phyloP scores from a whole-genome alignment of 768 basidiomycete genomes.

The Suillus occidentalis region DNA sequence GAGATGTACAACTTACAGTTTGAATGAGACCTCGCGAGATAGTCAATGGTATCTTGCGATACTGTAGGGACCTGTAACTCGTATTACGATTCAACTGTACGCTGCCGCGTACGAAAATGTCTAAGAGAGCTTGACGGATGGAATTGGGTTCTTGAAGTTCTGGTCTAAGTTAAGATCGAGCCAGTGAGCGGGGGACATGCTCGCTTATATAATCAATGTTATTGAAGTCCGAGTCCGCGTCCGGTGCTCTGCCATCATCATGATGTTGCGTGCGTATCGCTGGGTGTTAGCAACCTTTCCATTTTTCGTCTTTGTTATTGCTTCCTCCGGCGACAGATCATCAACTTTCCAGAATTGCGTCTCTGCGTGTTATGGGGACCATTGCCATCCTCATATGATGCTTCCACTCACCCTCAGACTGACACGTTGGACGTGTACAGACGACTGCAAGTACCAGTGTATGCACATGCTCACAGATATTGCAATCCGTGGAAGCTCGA shows the following conservation, averaged over 20 bases:
- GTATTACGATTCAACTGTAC: not conserved
- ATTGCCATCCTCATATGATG: slow-evolving; percentile 33
- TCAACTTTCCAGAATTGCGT: slow-evolving; percentile 38
- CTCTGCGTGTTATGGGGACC: slow-evolving; percentile 30
- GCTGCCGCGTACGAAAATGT: not conserved
- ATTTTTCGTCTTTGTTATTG: slow-evolving; percentile 14
- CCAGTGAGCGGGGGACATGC: not conserved
- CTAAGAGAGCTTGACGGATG: not conserved
- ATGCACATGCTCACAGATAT: slow-evolving; percentile 75
- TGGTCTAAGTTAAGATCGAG: not conserved
- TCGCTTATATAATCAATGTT: slow-evolving; percentile 1
- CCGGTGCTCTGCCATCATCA: not conserved
- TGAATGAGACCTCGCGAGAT: not conserved
- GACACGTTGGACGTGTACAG: slow-evolving; percentile 84
- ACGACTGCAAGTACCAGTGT: slow-evolving; percentile 89
- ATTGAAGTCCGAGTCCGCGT: not conserved
- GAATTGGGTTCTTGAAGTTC: not conserved
- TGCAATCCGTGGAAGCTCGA: slow-evolving; percentile 41
- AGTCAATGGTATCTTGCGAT: not conserved
- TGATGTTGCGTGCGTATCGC: slow-evolving; percentile 10
- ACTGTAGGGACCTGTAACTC: not conserved
- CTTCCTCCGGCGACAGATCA: slow-evolving; percentile 37
- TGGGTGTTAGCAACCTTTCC: slow-evolving; percentile 11
- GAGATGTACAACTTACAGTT: not conserved
- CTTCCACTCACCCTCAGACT: slow-evolving; percentile 59